Evolutionary conservation across 2,329 filamentous ascomycete species (phyloP).

Genomic region (Cadophora gregata): DNA sequence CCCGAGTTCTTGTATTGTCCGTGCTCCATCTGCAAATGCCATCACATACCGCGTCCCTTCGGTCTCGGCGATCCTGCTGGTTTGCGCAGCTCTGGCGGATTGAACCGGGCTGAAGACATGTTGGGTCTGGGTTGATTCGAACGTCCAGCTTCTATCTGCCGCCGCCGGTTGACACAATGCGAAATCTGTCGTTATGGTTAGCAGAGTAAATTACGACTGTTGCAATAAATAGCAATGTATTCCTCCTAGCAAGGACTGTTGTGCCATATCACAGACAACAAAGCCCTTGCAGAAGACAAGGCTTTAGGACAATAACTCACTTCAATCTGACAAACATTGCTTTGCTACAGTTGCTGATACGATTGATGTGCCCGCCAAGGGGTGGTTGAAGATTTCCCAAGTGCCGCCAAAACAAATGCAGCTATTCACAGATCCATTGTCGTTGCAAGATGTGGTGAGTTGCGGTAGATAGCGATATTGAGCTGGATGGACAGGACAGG

Average conservation of each 20-base stretch:
- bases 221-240: neutral
- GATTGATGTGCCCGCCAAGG: constrained; percentile 26
- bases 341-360: constrained; percentile 26
- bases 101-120: constrained; percentile 44
- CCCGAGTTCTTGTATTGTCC: neutral
- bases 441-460: neutral
- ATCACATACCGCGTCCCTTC: constrained; percentile 58
- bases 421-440: constrained; percentile 17
- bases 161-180: constrained; percentile 41
- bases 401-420: constrained; percentile 13
- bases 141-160: constrained; percentile 40
- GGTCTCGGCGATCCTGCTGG: constrained; percentile 60
- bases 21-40: constrained; percentile 2
- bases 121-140: constrained; percentile 26
- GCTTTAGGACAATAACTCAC: constrained; percentile 32
- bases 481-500: neutral
- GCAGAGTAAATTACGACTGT: constrained; percentile 17
- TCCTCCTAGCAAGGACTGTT: neutral
- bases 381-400: neutral
- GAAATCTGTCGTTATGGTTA: constrained; percentile 37
- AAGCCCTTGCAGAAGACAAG: constrained; percentile 16
- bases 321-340: constrained; percentile 43
- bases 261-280: constrained; percentile 7
- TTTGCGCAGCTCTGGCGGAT: constrained; percentile 43
- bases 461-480: constrained; percentile 4